Conservation (phyloP, 768 basidiomycete genomes). For the Boletus speciosus region DNA sequence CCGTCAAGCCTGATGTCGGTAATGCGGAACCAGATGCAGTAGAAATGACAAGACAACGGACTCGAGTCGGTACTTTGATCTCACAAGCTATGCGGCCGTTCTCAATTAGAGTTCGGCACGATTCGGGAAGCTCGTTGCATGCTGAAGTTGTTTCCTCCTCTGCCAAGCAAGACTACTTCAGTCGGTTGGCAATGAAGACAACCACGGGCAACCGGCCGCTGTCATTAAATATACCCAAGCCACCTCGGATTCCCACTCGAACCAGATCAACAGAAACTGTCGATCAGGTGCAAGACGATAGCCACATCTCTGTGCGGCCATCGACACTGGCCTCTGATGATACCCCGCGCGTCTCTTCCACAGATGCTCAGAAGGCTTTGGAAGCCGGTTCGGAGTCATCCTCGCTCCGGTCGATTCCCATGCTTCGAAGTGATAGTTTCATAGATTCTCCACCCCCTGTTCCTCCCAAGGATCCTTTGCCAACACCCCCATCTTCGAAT, state of each 20-base stretch:
- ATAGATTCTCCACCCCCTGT: constrained; percentile 27
- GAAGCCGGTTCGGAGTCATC: constrained; percentile 10
- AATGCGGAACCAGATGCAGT: constrained; percentile 38
- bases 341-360: constrained; percentile 17
- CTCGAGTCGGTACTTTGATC: constrained; percentile 52
- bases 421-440: constrained; percentile 10
- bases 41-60: constrained; percentile 35
- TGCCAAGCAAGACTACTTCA: constrained; percentile 22
- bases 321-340: constrained; percentile 9
- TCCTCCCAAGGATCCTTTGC: constrained; percentile 27
- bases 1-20: constrained; percentile 47
- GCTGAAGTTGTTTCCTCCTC: constrained; percentile 19
- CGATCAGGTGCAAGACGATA: constrained; percentile 6
- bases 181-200: constrained; percentile 15
- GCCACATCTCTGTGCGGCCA: constrained; percentile 4
- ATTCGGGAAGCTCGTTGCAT: constrained; percentile 33
- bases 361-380: constrained; percentile 6
- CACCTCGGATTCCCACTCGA: constrained; percentile 14
- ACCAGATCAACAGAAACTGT: constrained; percentile 30
- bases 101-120: constrained; percentile 36
- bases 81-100: constrained; percentile 51
- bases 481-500: constrained; percentile 26
- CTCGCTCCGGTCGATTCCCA: constrained; percentile 11
- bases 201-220: constrained; percentile 14
- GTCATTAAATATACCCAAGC: constrained; percentile 20